Conservation (phyloP, 768 basidiomycete genomes). For the Pisolithus albus region DNA sequence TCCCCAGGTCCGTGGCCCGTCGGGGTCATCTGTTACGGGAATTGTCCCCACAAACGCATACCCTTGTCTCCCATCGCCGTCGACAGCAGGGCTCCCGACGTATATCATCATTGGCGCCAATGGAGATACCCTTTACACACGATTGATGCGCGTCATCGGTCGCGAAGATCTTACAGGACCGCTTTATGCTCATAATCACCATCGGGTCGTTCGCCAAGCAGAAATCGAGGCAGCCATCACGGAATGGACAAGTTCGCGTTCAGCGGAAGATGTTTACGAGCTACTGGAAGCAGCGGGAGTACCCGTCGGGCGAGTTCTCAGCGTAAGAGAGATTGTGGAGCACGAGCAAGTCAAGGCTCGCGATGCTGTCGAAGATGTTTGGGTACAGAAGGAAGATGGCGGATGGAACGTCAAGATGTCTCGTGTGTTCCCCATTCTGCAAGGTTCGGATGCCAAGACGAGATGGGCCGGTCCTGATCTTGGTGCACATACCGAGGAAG, state of each 20-base stretch:
- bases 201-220: constrained; percentile 35
- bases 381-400: constrained; percentile 34
- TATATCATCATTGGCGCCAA: constrained; percentile 72
- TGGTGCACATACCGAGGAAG: constrained; percentile 51
- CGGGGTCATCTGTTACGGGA: constrained; percentile 68
- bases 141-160: constrained; percentile 55
- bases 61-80: constrained; percentile 48
- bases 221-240: constrained; percentile 60
- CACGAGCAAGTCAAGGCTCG: constrained; percentile 49
- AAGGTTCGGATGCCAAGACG: constrained; percentile 51
- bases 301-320: constrained; percentile 58
- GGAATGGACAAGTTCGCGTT: constrained; percentile 47
- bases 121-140: constrained; percentile 61
- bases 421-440: constrained; percentile 54
- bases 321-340: constrained; percentile 56
- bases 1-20: constrained; percentile 60
- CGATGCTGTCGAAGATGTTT: constrained; percentile 53
- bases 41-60: constrained; percentile 74
- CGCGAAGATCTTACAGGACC: constrained; percentile 56
- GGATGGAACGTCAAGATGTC: constrained; percentile 67
- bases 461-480: constrained; percentile 66
- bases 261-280: constrained; percentile 47
- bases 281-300: constrained; percentile 47
- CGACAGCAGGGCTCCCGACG: constrained; percentile 35
- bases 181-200: constrained; percentile 37